A percentile compares a stretch with the other conserved stretches of the same genome.
phyloP scores from a whole-genome alignment of 441 rosid species.

The Aquilaria agallochum region DNA sequence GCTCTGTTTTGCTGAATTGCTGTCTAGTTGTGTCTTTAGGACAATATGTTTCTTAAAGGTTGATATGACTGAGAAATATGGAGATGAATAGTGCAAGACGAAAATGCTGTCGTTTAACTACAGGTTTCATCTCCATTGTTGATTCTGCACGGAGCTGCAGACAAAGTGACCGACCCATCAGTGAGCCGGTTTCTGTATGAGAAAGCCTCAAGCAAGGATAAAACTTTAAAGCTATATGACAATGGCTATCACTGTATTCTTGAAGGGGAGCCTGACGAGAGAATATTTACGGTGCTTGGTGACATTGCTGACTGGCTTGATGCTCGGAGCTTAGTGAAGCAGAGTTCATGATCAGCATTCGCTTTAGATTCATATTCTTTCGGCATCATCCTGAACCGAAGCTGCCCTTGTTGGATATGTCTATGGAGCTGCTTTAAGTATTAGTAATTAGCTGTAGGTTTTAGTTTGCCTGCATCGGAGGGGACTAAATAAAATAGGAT shows the following conservation, averaged over 20 bases:
- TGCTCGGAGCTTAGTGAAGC: conserved; percentile 30
- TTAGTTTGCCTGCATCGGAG: too few species aligned
- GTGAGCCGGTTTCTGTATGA: conserved; percentile 80
- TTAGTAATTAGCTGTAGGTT: too few species aligned
- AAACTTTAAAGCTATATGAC: conserved; percentile 79
- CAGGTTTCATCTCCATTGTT: conserved; percentile 86
- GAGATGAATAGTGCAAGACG: neutral
- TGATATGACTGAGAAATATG: conserved; percentile 4
- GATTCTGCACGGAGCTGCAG: conserved; percentile 88
- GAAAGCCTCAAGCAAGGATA: conserved; percentile 72
- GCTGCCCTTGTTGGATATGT: too few species aligned
- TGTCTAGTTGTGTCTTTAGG: neutral
- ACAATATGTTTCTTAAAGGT: neutral
- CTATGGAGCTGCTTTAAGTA: too few species aligned
- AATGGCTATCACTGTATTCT: conserved; percentile 88
- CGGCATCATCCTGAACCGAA: too few species aligned
- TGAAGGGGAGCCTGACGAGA: conserved; percentile 86
- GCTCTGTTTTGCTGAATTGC: neutral
- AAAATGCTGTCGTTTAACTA: neutral
- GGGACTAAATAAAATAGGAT: too few species aligned
- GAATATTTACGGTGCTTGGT: conserved; percentile 47
- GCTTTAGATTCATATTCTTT: too few species aligned
- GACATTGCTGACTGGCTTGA: conserved; percentile 84
- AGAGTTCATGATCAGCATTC: neutral
- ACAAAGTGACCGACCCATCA: conserved; percentile 81